These are phyloP conservation scores for Aspergillus sp. DNA, from an alignment of 2,329 filamentous ascomycete species.

Conservation along the genomic window DNA sequence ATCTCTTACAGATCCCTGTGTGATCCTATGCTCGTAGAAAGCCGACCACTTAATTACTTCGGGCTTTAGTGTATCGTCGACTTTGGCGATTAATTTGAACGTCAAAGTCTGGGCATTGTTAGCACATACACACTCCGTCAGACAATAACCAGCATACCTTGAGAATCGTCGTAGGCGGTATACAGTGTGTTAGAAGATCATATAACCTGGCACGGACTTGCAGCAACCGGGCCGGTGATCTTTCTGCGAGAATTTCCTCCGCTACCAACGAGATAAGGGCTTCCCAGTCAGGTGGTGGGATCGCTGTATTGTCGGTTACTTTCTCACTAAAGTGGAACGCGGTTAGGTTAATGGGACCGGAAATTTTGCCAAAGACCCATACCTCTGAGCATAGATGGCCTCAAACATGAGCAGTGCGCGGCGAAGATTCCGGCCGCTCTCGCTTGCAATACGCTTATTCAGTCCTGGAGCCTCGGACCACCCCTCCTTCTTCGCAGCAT, in stretches of 20 bases:
- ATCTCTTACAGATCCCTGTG: constrained; percentile 66
- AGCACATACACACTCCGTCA: neutral
- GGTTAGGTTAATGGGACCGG: neutral
- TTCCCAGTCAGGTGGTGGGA: constrained; percentile 97
- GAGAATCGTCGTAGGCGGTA: constrained; percentile 88
- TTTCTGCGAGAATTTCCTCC: constrained; percentile 89
- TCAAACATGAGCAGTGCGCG: constrained; percentile 95
- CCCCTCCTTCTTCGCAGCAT: constrained; percentile 73
- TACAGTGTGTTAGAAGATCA: constrained; percentile 94
- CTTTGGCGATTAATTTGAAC: constrained; percentile 83
- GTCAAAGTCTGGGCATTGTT: constrained; percentile 66
- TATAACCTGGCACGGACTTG: constrained; percentile 93
- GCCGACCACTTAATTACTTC: constrained; percentile 95
- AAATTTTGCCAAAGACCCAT: constrained; percentile 34
- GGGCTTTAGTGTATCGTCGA: constrained; percentile 85
- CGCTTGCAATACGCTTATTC: constrained; percentile 81
- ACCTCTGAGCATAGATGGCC: constrained; percentile 96
- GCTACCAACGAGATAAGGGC: constrained; percentile 84
- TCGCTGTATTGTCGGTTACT: constrained; percentile 80
- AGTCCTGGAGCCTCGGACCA: constrained; percentile 76
- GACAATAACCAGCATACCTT: constrained; percentile 54
- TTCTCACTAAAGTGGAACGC: constrained; percentile 67
- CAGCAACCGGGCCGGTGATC: constrained; percentile 84
- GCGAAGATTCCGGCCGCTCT: constrained; percentile 87
- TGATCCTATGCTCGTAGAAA: constrained; percentile 95